Percentiles rank a stretch among this genome's conserved stretches.
These are phyloP conservation scores for Pythium brachiatum DNA, from an alignment of 352 stramenopile genomes.

Conservation along the genomic window DNA sequence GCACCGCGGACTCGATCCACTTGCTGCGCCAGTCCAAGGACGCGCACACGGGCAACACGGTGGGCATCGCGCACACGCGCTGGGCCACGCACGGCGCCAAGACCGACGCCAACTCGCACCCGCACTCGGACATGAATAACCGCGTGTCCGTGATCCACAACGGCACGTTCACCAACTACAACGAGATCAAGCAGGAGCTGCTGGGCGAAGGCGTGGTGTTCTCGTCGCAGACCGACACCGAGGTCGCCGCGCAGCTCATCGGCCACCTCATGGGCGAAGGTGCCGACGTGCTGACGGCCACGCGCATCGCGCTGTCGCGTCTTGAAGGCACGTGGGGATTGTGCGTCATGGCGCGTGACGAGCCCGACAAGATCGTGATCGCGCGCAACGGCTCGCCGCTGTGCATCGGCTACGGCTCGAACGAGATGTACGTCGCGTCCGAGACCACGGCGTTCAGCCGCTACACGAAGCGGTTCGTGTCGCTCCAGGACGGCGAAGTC, in stretches of 20 bases:
- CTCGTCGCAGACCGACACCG: conserved; percentile 96
- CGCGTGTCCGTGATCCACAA: conserved; percentile 98
- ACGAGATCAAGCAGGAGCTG: conserved; percentile 88
- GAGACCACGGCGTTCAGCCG: conserved; percentile 93
- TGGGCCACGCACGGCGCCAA: conserved; percentile 98
- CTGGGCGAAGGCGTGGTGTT: conserved; percentile 91
- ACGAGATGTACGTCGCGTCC: conserved; percentile 96
- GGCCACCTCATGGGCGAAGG: conserved; percentile 87
- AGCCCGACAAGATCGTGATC: conserved; percentile 96
- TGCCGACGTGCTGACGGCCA: conserved; percentile 85
- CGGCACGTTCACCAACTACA: conserved; percentile 98
- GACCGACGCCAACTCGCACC: conserved; percentile 98
- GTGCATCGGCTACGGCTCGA: conserved; percentile 89
- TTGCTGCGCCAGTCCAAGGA: conserved; percentile 78
- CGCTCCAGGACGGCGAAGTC: conserved; percentile 95
- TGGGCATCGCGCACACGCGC: conserved; percentile 98
- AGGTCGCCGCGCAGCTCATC: conserved; percentile 98
- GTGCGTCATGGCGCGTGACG: conserved; percentile 90
- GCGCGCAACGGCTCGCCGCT: conserved; percentile 96
- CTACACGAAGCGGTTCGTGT: conserved; percentile 98
- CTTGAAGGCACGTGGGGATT: conserved; percentile 97
- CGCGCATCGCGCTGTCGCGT: conserved; percentile 81
- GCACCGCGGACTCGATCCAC: conserved; percentile 92
- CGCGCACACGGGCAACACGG: conserved; percentile 81
- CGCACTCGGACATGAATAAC: conserved; percentile 93